Evolutionary conservation across 1,284 basidiomycete genomes (phyloP), one percentile per base, ranked within the genome.

Genomic region (Moesziomyces sp.): DNA sequence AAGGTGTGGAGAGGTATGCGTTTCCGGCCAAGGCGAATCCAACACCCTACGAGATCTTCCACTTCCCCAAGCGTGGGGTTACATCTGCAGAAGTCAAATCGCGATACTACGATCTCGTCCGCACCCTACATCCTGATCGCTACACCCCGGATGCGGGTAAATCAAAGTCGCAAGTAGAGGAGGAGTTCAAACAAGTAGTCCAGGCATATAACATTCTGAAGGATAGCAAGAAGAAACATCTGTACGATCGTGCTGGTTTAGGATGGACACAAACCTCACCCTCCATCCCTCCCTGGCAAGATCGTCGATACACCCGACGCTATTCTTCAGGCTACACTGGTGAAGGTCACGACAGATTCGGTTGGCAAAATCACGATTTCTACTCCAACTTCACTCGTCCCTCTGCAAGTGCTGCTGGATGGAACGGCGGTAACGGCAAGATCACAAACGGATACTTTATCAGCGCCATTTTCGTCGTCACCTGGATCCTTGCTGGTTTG

Each of bases 101-200:
- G n/a, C 65, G 82, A 0, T 83, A 83, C 64, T 83, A 83, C 64
- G 74, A 83, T 21, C 58, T 83, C 3, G 80, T 83, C 14, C 66
- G 73, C 8, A 24, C 56, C 1, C 68, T 67, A 7, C 82, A 83
- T 58, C 82, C 82, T 0, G 82, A 83, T 50, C 76, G 76, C 4
- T 42, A 40, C 18, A 19, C 52, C 10, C 13, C 50, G 9, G 51
- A 57, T 7, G 10, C 30, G 5, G 26, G 19, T 0, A 72, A 56
- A 11, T 35, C n/a, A 19, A 78, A 75, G 43, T 5, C 42, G 13
- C 33, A 58, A 38, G 68, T 59, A 6, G 59, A 71, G 35, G 71
- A 74, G 13, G 52, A 74, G 19, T 81, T 81, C 48, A 79, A 81
- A 44, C 10, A 43, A 10, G 52, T 81, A 35, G 51, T 79, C 2